phyloP scores from a whole-genome alignment of 228 moss, liverwort and hornwort species.

The Sphagnum fallax region DNA sequence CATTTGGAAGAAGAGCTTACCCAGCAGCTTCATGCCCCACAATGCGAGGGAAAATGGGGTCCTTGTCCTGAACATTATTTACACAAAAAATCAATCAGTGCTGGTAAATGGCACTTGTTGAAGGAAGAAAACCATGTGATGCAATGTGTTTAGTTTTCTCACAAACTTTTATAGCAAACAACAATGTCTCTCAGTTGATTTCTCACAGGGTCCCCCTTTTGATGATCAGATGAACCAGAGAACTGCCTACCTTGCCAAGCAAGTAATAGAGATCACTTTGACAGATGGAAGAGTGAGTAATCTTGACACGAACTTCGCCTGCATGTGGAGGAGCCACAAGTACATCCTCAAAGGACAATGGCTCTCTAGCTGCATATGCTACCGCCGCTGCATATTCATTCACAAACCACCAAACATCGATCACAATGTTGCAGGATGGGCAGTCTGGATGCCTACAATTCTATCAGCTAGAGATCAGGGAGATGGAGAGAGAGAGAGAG shows the following conservation, averaged over 20 bases:
- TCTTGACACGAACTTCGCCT: constrained; percentile 37
- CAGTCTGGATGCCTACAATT: neutral
- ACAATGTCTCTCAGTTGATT: too few relatives aligned
- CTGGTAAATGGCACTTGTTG: too few relatives aligned
- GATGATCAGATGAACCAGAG: too few relatives aligned
- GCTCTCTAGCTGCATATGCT: constrained; percentile 21
- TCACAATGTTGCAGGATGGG: neutral
- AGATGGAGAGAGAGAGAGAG: neutral
- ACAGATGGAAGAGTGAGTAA: constrained; percentile 30
- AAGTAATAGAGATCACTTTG: constrained; percentile 39
- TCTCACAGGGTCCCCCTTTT: too few relatives aligned
- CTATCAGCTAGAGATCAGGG: neutral
- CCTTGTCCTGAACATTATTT: constrained; percentile 12
- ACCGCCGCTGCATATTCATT: constrained; percentile 23
- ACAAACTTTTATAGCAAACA: too few relatives aligned
- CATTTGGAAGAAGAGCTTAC: constrained; percentile 1
- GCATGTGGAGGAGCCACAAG: constrained; percentile 42
- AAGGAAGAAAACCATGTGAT: too few relatives aligned
- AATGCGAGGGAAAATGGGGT: constrained; percentile 34
- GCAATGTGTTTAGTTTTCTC: too few relatives aligned
- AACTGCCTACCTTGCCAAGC: constrained; percentile 29
- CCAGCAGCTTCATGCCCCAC: constrained; percentile 50
- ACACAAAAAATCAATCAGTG: too few relatives aligned
- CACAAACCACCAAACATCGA: constrained; percentile 1
- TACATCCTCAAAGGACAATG: constrained; percentile 34